Conservation (phyloP, 2,329 filamentous ascomycete species). For the Pestalotiopsis sp. region DNA sequence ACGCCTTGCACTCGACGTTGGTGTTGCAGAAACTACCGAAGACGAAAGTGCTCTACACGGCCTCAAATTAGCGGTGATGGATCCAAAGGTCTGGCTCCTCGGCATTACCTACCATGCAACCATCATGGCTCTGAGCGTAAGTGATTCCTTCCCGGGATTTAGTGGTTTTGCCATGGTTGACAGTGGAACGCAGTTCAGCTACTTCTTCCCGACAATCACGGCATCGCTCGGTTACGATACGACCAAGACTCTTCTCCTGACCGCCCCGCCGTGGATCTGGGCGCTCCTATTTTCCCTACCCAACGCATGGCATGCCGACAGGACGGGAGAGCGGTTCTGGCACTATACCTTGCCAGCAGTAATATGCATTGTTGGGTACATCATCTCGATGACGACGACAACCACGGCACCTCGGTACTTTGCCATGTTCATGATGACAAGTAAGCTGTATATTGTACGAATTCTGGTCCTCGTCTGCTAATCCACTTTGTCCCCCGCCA, state of each 20-base stretch:
- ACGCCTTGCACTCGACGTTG: slow-evolving; percentile 21
- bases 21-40: slow-evolving; percentile 21
- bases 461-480: too few species aligned
- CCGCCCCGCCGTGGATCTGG: slow-evolving; percentile 4
- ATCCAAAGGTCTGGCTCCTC: slow-evolving; percentile 38
- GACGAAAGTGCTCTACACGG: slow-evolving; percentile 29
- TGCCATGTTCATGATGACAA: slow-evolving; percentile 11
- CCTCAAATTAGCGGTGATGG: slow-evolving; percentile 29
- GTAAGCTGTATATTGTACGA: background rate
- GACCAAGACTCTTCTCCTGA: slow-evolving; percentile 7
- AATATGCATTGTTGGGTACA: slow-evolving; percentile 3
- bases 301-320: slow-evolving; percentile 2
- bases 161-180: slow-evolving; percentile 7
- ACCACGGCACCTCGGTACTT: background rate
- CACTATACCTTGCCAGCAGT: slow-evolving; percentile 1
- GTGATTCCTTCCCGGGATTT: slow-evolving; percentile 26
- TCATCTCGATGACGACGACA: slow-evolving; percentile 7
- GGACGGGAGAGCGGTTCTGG: slow-evolving; percentile 1
- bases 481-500: background rate
- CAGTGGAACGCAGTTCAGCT: slow-evolving; percentile 12
- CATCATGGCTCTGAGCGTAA: slow-evolving; percentile 5
- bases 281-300: background rate
- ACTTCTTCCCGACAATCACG: slow-evolving; percentile 8
- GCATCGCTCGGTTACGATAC: background rate
- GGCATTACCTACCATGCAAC: slow-evolving; percentile 28